Percentiles rank a stretch among this genome's conserved stretches.
Evolutionary conservation across 1,284 basidiomycete genomes (phyloP).

Genomic region (Naganishia sp.): DNA sequence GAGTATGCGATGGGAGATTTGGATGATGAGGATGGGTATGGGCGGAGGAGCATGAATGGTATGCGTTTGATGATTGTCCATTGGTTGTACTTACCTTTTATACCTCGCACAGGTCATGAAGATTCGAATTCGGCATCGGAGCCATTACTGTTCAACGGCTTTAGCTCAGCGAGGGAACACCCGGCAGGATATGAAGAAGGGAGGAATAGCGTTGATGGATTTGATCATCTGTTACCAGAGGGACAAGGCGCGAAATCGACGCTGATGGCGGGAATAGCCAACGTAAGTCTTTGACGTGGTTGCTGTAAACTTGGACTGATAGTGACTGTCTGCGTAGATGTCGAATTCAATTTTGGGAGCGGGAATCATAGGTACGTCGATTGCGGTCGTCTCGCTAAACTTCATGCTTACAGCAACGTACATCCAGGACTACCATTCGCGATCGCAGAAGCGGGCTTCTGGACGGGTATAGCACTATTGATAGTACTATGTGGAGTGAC

Average conservation of each 20-base stretch:
- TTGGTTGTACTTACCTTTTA: not conserved
- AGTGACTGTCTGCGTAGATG: slow-evolving; percentile 45
- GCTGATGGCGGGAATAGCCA: slow-evolving; percentile 51
- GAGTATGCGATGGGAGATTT: slow-evolving; percentile 17
- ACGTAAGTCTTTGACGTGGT: slow-evolving; percentile 39
- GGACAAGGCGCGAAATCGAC: slow-evolving; percentile 34
- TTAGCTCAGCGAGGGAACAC: slow-evolving; percentile 9
- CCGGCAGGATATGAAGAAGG: slow-evolving; percentile 16
- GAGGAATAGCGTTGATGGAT: not conserved
- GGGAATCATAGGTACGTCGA: slow-evolving; percentile 77
- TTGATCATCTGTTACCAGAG: slow-evolving; percentile 12
- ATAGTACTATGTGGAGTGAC: slow-evolving; percentile 79
- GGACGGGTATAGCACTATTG: slow-evolving; percentile 79
- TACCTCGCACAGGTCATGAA: not conserved
- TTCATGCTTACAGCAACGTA: slow-evolving; percentile 1
- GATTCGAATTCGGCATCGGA: slow-evolving; percentile 5
- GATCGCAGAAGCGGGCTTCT: slow-evolving; percentile 86
- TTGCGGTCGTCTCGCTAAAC: too few species aligned
- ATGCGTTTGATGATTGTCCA: not conserved
- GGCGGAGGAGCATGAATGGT: not conserved
- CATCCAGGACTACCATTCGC: slow-evolving; percentile 81
- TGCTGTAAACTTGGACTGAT: not conserved
- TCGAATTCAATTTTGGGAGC: slow-evolving; percentile 96
- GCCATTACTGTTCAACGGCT: slow-evolving; percentile 18
- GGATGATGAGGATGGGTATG: not conserved